Evolutionary conservation across 352 stramenopile genomes (phyloP).

Genomic region (Pythium monospermum): DNA sequence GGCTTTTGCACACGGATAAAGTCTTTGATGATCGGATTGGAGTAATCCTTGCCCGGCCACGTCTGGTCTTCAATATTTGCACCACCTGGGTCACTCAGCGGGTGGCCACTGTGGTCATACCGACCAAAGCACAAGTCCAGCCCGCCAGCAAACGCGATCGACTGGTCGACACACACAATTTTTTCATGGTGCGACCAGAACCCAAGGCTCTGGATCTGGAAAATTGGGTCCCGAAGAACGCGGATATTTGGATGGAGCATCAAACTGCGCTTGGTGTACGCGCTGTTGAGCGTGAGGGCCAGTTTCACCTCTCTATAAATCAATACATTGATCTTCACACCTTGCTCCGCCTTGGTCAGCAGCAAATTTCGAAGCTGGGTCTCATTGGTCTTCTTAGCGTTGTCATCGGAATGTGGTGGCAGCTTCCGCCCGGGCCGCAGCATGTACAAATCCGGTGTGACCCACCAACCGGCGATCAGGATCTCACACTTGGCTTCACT

Average conservation of each 20-base stretch:
- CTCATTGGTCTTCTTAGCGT: constrained; percentile 51
- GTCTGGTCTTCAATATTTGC: constrained; percentile 45
- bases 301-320: constrained; percentile 90
- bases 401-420: constrained; percentile 28
- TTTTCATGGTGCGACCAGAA: constrained; percentile 95
- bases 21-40: constrained; percentile 88
- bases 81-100: constrained; percentile 59
- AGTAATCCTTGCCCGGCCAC: constrained; percentile 86
- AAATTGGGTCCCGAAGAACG: constrained; percentile 87
- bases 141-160: constrained; percentile 73
- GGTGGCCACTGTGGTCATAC: constrained; percentile 78
- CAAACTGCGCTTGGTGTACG: constrained; percentile 77
- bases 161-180: constrained; percentile 89
- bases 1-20: constrained; percentile 84
- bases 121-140: constrained; percentile 88
- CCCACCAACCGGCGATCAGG: constrained; percentile 89
- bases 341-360: constrained; percentile 70
- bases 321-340: constrained; percentile 88
- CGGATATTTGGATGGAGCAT: constrained; percentile 84
- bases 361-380: constrained; percentile 74
- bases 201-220: constrained; percentile 85
- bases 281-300: constrained; percentile 84
- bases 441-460: constrained; percentile 82
- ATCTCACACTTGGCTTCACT: constrained; percentile 84
- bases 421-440: constrained; percentile 60